Conservation (phyloP, 768 basidiomycete genomes). For the Termitomyces bulborhizus region DNA sequence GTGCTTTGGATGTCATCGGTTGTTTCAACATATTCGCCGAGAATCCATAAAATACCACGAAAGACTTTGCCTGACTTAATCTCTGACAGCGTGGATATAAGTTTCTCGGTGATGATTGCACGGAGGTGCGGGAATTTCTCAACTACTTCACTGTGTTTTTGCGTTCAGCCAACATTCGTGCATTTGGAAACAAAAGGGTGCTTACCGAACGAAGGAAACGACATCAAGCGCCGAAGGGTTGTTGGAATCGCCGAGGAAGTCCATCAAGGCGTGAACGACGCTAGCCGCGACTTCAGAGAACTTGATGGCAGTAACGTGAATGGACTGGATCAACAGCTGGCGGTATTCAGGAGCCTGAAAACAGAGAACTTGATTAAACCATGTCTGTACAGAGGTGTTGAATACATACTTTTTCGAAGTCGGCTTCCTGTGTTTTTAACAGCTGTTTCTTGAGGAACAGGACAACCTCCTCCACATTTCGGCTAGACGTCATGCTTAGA, state of each 20-base stretch:
- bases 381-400: neutral
- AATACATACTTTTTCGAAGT: constrained; percentile 76
- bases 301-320: constrained; percentile 92
- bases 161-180: neutral
- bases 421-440: constrained; percentile 85
- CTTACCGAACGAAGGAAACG: constrained; percentile 58
- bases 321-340: constrained; percentile 94
- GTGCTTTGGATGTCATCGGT: constrained; percentile 61
- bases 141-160: constrained; percentile 71
- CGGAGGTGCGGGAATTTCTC: constrained; percentile 94
- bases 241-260: constrained; percentile 91
- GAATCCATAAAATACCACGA: constrained; percentile 94
- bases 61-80: constrained; percentile 97
- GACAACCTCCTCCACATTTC: constrained; percentile 96
- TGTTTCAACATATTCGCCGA: constrained; percentile 89
- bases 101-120: constrained; percentile 75
- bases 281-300: constrained; percentile 96
- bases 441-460: constrained; percentile 96
- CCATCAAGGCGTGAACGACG: constrained; percentile 90
- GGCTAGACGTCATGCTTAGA: constrained; percentile 85
- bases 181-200: neutral
- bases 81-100: constrained; percentile 72
- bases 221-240: constrained; percentile 96
- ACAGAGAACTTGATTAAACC: neutral
- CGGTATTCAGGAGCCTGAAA: constrained; percentile 86